These are phyloP conservation scores for Tylopilus felleus DNA, from an alignment of 768 basidiomycete genomes.

Conservation along the genomic window DNA sequence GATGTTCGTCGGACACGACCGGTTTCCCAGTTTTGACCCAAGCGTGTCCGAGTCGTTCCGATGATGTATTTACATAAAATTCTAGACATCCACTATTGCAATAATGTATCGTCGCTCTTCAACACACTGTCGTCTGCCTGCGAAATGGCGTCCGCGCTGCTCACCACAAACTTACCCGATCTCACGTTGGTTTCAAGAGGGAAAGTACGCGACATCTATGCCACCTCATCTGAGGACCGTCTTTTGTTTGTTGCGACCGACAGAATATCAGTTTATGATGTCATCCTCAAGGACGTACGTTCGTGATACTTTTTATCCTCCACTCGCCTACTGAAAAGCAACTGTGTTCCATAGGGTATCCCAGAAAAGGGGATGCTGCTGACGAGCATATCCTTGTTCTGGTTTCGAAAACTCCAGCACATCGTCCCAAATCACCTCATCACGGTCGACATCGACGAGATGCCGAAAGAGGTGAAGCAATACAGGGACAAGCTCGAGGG, in stretches of 20 bases:
- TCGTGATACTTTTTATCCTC: slow-evolving; percentile 31
- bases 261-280: slow-evolving; percentile 95
- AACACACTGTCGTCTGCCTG: not conserved
- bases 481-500: slow-evolving; percentile 79
- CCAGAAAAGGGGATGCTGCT: slow-evolving; percentile 90
- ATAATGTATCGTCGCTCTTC: slow-evolving; percentile 3
- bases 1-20: slow-evolving; percentile 4
- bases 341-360: slow-evolving; percentile 62
- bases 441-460: slow-evolving; percentile 68
- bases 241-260: slow-evolving; percentile 94
- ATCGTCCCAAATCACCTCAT: slow-evolving; percentile 91
- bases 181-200: slow-evolving; percentile 79
- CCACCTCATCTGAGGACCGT: slow-evolving; percentile 61
- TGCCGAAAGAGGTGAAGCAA: slow-evolving; percentile 75
- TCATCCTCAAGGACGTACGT: slow-evolving; percentile 95
- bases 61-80: slow-evolving; percentile 3
- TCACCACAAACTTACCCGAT: slow-evolving; percentile 53
- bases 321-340: not conserved
- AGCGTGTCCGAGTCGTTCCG: slow-evolving; percentile 17
- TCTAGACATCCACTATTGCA: slow-evolving; percentile 1
- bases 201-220: slow-evolving; percentile 96
- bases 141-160: slow-evolving; percentile 38
- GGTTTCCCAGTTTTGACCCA: slow-evolving; percentile 1
- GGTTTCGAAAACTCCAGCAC: slow-evolving; percentile 80
- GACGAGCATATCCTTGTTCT: slow-evolving; percentile 89